Percentiles rank a stretch among this genome's conserved stretches.
Evolutionary conservation across 192 early-diverging fungal genomes (phyloP).

Genomic region (Irineochytrium annulatum): DNA sequence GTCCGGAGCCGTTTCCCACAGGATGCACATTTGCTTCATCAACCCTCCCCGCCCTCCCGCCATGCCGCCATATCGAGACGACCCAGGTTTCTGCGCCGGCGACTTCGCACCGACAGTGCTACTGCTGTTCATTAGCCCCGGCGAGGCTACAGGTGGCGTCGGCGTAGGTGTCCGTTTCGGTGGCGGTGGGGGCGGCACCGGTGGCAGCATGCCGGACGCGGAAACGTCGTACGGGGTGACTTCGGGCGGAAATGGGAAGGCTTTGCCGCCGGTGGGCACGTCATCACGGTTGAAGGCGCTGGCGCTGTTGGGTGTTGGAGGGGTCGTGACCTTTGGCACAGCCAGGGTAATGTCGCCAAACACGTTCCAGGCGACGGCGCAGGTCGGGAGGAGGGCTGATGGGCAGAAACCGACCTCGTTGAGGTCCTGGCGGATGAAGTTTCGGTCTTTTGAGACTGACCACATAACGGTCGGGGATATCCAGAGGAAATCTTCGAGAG

Average conservation of each 20-base stretch:
- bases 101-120: background rate
- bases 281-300: too few species aligned
- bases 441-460: constrained; percentile 75
- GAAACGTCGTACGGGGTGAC: background rate
- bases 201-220: background rate
- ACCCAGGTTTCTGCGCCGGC: background rate
- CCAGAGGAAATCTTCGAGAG: constrained; percentile 62
- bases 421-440: constrained; percentile 60
- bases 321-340: constrained; percentile 14
- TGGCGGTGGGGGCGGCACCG: background rate
- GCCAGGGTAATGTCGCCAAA: constrained; percentile 65
- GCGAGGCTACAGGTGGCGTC: background rate
- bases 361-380: constrained; percentile 59
- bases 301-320: background rate
- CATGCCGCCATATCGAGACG: background rate
- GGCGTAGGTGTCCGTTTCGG: background rate
- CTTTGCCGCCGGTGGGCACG: background rate
- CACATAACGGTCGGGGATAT: constrained; percentile 54
- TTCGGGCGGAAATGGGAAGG: background rate
- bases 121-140: background rate
- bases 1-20: constrained; percentile 43
- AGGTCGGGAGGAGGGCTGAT: constrained; percentile 43
- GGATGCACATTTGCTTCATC: constrained; percentile 34
- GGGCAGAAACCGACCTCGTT: constrained; percentile 41
- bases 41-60: constrained; percentile 21